Evolutionary conservation across 768 basidiomycete genomes (phyloP).

Genomic region (Rhizopogon vesiculosus): DNA sequence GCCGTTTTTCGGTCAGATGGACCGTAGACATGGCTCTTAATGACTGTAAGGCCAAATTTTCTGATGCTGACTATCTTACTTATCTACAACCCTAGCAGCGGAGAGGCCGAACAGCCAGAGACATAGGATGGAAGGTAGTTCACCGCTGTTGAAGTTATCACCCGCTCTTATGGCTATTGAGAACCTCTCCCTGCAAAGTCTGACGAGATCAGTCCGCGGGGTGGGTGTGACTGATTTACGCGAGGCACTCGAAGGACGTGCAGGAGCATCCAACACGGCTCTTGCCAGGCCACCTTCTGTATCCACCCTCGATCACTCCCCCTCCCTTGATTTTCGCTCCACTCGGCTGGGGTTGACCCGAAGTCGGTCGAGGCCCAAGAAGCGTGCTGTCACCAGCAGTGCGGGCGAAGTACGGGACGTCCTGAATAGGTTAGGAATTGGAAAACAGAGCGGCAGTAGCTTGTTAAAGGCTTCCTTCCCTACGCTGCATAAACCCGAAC

Average conservation of each 20-base stretch:
- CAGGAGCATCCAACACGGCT: conserved; percentile 76
- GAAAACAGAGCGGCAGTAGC: conserved; percentile 57
- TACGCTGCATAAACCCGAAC: conserved; percentile 40
- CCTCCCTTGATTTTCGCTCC: conserved; percentile 39
- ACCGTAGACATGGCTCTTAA: conserved; percentile 68
- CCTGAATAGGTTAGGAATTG: conserved; percentile 77
- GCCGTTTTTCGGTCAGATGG: conserved; percentile 60
- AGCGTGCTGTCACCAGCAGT: conserved; percentile 43
- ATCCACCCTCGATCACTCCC: conserved; percentile 70
- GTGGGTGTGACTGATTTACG: conserved; percentile 86
- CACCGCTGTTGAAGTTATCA: conserved; percentile 75
- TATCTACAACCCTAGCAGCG: conserved; percentile 35
- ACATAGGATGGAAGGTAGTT: conserved; percentile 62
- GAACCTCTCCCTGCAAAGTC: conserved; percentile 82
- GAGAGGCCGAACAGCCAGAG: conserved; percentile 53
- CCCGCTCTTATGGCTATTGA: conserved; percentile 89
- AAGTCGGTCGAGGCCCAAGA: conserved; percentile 54
- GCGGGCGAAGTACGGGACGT: conserved; percentile 78
- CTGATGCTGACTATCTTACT: conserved; percentile 5
- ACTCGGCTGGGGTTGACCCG: conserved; percentile 41
- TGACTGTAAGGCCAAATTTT: conserved; percentile 54
- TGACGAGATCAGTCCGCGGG: conserved; percentile 72
- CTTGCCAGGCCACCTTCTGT: conserved; percentile 66
- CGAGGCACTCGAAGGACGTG: conserved; percentile 84
- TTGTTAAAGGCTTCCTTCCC: conserved; percentile 73